These are phyloP conservation scores for Talaromyces ruber DNA, from an alignment of 495 filamentous ascomycete genomes.

Conservation along the genomic window DNA sequence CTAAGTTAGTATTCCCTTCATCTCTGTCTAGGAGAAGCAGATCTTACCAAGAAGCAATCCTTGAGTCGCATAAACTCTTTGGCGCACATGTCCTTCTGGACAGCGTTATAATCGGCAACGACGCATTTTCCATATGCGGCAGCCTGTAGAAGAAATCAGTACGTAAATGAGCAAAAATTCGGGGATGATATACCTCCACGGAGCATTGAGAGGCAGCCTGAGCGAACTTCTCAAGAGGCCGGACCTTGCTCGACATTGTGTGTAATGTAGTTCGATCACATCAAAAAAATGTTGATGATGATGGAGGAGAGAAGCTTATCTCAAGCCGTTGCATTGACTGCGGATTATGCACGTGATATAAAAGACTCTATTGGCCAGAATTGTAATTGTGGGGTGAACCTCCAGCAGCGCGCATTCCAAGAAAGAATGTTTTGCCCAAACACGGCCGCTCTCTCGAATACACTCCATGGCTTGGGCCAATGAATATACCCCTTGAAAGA, in stretches of 20 bases:
- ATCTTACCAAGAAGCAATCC: conserved; percentile 75
- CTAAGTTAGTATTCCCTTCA: not conserved
- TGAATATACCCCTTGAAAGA: not conserved
- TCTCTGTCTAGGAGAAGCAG: not conserved
- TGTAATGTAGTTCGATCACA: not conserved
- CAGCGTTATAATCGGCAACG: conserved; percentile 78
- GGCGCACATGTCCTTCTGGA: conserved; percentile 85
- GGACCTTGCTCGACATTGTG: conserved; percentile 26
- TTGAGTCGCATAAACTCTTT: conserved; percentile 81
- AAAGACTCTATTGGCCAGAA: not conserved
- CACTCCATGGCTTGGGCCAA: not conserved
- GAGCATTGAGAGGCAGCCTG: conserved; percentile 76
- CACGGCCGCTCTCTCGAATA: not conserved
- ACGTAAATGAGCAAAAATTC: not conserved
- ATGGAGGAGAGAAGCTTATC: not conserved
- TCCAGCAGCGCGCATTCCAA: not conserved
- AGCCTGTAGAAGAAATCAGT: conserved; percentile 41
- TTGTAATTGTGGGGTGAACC: not conserved
- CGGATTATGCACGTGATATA: not conserved
- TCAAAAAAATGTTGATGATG: not conserved
- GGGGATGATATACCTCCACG: conserved; percentile 50
- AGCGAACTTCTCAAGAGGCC: conserved; percentile 88
- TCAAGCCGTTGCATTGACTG: not conserved
- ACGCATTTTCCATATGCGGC: conserved; percentile 89
- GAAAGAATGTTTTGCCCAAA: not conserved